Base-by-base conservation (phyloP, 1,284 basidiomycete species). In the Ustilago hordei region DNA sequence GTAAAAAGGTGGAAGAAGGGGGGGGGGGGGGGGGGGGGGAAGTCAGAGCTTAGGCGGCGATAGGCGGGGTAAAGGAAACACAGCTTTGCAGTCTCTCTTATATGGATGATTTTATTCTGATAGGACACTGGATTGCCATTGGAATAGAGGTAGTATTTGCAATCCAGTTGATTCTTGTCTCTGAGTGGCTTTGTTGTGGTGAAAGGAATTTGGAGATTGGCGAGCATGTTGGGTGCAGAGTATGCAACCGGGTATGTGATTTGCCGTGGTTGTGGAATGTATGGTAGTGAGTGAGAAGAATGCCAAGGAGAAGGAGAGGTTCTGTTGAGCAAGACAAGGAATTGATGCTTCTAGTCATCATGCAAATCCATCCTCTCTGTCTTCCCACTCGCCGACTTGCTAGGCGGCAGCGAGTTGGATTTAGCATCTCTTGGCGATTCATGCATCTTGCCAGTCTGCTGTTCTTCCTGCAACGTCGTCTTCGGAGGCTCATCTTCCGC, bases 171-270 rank as follows among this genome's bases (percentile, higher is more conserved):
- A 55, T 73, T 19, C 69, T 83, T 11, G 55, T 58, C 17, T 23
- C 58, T 19, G 58, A 64, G 34, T 78, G 78, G 23, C 58, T 64
- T 58, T 66, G 68, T 54, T 60, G 60, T 9, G 81, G 72, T 23
- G 74, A 72, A 19, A 93, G 91, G 5, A 93, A 92, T 86, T 90
- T 88, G 69, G 90, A 92, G 76, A 93, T 94, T 70, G 92, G 91
- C 9, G 89, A 94, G 84, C 92, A 93, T 81, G 88, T 88, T 94
- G 12, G 93, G 93, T 2, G 92, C 92, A 4, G 89, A 89, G 31
- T 94, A 93, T 83, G 87, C 88, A 58, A 93, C 94, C 67, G 90
- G 91, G 11, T 93, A 94, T 84, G 93, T 93, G 4, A 92, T 93
- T 38, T 9, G 4, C 36, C 36, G 36, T 38, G 36, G 13, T 38